phyloP scores from a whole-genome alignment of 2,329 filamentous ascomycete genomes.

The Alternaria tenuissima region DNA sequence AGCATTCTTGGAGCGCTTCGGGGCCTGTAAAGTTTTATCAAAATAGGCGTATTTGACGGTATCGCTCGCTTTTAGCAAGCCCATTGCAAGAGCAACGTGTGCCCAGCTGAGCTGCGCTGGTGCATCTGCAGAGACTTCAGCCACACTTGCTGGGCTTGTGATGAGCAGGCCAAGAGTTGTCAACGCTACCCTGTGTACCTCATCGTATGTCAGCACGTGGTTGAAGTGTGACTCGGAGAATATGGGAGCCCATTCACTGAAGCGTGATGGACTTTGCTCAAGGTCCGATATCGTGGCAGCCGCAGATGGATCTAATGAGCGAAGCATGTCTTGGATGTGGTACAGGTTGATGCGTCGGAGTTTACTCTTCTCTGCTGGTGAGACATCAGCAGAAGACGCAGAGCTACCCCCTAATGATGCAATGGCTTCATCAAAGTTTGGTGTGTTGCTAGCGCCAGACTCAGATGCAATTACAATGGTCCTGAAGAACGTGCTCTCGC shows the following conservation, averaged over 20 bases:
- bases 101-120: slow-evolving; percentile 46
- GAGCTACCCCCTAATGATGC: slow-evolving; percentile 15
- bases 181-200: slow-evolving; percentile 67
- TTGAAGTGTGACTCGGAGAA: slow-evolving; percentile 47
- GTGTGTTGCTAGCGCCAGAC: slow-evolving; percentile 16
- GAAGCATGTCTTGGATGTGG: slow-evolving; percentile 70
- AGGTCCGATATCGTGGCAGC: slow-evolving; percentile 35
- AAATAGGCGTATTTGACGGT: slow-evolving; percentile 55
- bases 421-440: slow-evolving; percentile 22
- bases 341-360: slow-evolving; percentile 66
- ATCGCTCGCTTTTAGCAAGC: slow-evolving; percentile 57
- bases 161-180: slow-evolving; percentile 58
- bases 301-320: slow-evolving; percentile 51
- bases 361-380: slow-evolving; percentile 33
- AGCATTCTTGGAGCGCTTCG: slow-evolving; percentile 15
- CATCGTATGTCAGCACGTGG: slow-evolving; percentile 66
- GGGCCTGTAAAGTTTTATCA: slow-evolving; percentile 17
- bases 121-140: slow-evolving; percentile 3
- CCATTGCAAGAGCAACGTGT: slow-evolving; percentile 54
- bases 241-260: slow-evolving; percentile 29
- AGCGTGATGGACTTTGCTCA: slow-evolving; percentile 27
- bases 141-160: slow-evolving; percentile 22
- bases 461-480: slow-evolving; percentile 46
- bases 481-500: slow-evolving; percentile 43
- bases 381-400: slow-evolving; percentile 15